These are phyloP conservation scores for Diatrype stigma DNA, from an alignment of 2,329 filamentous ascomycete genomes.

Conservation along the genomic window DNA sequence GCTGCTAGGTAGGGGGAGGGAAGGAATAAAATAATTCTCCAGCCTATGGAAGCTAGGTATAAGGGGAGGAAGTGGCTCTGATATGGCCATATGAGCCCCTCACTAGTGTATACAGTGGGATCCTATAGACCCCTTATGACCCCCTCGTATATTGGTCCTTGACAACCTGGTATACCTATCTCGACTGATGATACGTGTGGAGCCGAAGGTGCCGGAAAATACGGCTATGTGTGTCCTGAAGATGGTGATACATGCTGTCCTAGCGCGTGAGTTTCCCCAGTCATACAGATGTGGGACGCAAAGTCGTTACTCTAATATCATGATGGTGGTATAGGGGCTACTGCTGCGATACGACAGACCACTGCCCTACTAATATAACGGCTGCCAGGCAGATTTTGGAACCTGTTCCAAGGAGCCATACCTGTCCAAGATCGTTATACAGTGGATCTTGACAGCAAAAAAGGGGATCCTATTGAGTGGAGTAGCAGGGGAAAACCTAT, in stretches of 20 bases:
- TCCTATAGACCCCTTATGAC: too few species aligned
- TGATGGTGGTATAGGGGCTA: constrained; percentile 19
- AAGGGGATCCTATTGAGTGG: too few species aligned
- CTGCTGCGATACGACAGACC: constrained; percentile 25
- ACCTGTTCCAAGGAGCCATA: not conserved
- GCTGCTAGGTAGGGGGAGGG: too few species aligned
- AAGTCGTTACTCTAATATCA: not conserved
- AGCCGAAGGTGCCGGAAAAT: constrained; percentile 19
- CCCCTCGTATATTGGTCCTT: too few species aligned
- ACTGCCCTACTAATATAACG: constrained; percentile 20
- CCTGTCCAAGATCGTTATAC: too few species aligned
- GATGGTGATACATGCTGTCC: constrained; percentile 23
- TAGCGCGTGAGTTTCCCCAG: constrained; percentile 18
- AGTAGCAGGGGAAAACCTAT: too few species aligned
- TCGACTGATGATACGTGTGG: constrained; percentile 30
- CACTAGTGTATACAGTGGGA: too few species aligned
- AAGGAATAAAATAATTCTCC: too few species aligned
- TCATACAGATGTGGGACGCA: not conserved
- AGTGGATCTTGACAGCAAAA: too few species aligned
- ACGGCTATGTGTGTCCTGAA: constrained; percentile 24
- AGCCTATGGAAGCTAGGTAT: too few species aligned
- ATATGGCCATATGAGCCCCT: too few species aligned
- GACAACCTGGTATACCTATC: constrained; percentile 21
- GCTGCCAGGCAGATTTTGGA: constrained; percentile 26
- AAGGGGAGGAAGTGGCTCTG: too few species aligned